phyloP scores from a whole-genome alignment of 169 alveolate species.

The Amoebophrya sp. region DNA sequence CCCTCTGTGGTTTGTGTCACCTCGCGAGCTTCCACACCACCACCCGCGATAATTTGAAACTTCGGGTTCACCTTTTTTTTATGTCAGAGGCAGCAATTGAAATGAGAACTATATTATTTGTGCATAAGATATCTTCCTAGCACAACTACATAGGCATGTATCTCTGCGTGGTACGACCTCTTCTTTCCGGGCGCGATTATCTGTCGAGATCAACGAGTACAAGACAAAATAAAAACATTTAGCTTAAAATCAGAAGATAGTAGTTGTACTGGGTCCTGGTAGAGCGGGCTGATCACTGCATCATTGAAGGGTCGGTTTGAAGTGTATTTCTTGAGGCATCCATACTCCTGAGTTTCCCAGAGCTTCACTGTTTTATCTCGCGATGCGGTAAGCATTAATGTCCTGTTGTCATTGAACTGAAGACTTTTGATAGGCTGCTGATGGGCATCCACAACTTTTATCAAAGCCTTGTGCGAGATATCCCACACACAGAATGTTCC shows the following conservation, averaged over 20 bases:
- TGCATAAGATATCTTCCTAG: no score
- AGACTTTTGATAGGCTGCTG: background rate
- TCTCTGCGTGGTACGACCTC: no score
- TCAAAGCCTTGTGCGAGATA: background rate
- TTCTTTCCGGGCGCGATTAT: no score
- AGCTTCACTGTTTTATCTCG: background rate
- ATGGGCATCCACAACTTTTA: background rate
- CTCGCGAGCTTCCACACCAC: constrained; percentile 13
- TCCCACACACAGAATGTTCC: constrained; percentile 61
- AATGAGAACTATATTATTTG: no score
- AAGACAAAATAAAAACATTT: no score
- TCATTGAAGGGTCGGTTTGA: constrained; percentile 4
- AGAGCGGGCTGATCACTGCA: background rate
- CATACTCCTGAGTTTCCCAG: background rate
- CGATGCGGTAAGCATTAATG: background rate
- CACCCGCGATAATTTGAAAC: background rate
- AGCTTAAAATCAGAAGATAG: background rate
- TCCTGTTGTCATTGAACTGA: background rate
- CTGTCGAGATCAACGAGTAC: no score
- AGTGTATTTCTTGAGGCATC: background rate
- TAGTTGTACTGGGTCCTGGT: background rate
- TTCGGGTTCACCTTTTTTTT: background rate
- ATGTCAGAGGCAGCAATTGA: no score
- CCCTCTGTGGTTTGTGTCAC: constrained; percentile 64
- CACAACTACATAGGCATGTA: no score